Evolutionary conservation across 257 asterid species (phyloP).

Genomic region (Lycium ferocissimum): DNA sequence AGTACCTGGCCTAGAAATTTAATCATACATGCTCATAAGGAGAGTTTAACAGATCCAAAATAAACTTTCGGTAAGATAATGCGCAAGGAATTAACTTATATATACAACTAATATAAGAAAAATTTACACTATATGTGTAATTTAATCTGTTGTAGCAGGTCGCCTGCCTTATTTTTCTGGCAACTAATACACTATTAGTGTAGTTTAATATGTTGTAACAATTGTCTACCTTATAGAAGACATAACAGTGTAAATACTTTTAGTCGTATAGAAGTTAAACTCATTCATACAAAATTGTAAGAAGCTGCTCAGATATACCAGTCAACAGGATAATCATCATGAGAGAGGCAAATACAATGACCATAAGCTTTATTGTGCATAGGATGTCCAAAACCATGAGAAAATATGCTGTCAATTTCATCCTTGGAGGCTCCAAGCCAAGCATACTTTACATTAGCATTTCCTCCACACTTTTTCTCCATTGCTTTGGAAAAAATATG

Average conservation of each 20-base stretch:
- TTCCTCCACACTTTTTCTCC: conserved; percentile 50
- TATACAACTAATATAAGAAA: no score
- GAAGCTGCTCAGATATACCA: conserved; percentile 42
- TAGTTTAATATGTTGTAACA: no score
- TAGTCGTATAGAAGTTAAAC: background rate
- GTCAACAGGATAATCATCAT: conserved; percentile 45
- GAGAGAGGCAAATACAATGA: conserved; percentile 50
- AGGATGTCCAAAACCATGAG: conserved; percentile 51
- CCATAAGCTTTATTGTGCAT: conserved; percentile 31
- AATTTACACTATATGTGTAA: no score
- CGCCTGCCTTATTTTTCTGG: no score
- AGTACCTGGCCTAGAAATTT: no score
- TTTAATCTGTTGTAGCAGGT: no score
- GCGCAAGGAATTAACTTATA: no score
- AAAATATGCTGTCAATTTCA: conserved; percentile 42
- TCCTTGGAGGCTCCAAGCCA: conserved; percentile 62
- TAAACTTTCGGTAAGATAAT: no score
- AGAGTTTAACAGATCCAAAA: no score
- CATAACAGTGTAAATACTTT: background rate
- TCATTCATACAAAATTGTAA: background rate
- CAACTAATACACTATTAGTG: background rate
- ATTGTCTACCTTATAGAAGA: background rate
- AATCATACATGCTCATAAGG: no score
- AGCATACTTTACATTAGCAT: conserved; percentile 55
- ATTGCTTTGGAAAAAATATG: conserved; percentile 48